phyloP scores from a whole-genome alignment of 2,329 filamentous ascomycete species.

The Cladophialophora chaetospira region DNA sequence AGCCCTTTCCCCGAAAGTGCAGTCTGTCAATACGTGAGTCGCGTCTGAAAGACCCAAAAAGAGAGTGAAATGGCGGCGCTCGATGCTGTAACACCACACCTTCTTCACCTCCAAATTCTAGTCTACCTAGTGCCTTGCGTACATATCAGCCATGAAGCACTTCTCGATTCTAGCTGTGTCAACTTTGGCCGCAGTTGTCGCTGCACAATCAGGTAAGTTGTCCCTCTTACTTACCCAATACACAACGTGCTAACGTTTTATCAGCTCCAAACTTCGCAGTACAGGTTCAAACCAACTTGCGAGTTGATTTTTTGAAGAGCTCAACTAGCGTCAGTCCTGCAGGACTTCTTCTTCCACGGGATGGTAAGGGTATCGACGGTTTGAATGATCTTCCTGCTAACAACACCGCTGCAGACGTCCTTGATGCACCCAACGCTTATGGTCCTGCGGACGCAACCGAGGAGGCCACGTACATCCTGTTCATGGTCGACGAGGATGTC shows the following conservation, averaged over 20 bases:
- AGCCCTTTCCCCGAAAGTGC: too few relatives aligned
- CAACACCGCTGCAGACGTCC: constrained; percentile 14
- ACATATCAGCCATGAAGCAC: neutral
- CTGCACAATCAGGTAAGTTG: constrained; percentile 2
- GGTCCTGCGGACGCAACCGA: constrained; percentile 27
- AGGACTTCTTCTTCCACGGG: constrained; percentile 14
- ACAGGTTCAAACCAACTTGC: constrained; percentile 16
- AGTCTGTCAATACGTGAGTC: too few relatives aligned
- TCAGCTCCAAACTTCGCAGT: constrained; percentile 22
- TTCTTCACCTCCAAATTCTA: neutral
- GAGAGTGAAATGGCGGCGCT: too few relatives aligned
- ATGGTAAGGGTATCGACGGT: constrained; percentile 10
- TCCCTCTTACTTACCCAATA: neutral
- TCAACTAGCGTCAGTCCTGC: constrained; percentile 15
- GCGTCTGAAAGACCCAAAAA: too few relatives aligned
- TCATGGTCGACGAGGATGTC: constrained; percentile 30
- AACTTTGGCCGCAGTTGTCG: neutral
- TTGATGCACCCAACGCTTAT: constrained; percentile 24
- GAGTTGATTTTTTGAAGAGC: constrained; percentile 20
- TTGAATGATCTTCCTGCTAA: neutral
- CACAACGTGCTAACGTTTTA: neutral
- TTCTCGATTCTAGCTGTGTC: neutral
- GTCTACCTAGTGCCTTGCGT: too few relatives aligned
- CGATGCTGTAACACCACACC: neutral
- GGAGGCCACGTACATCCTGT: constrained; percentile 25